These are phyloP conservation scores for Plasmodium blacklocki DNA, from an alignment of 169 alveolate species.

Conservation along the genomic window DNA sequence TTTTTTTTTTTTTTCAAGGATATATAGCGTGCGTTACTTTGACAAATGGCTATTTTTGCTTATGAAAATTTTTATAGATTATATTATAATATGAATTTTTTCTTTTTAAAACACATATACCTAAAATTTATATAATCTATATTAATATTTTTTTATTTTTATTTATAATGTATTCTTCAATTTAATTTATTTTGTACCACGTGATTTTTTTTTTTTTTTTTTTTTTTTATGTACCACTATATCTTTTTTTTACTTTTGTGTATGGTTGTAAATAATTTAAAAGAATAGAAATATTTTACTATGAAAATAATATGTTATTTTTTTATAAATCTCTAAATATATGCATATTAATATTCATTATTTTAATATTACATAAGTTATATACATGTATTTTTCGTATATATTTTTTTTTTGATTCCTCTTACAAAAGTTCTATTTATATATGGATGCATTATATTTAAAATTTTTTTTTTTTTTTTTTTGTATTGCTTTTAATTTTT, in stretches of 20 bases:
- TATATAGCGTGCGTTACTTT: slow-evolving; percentile 16
- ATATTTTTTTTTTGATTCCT: no score
- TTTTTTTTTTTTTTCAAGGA: neutral
- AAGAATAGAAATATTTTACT: no score
- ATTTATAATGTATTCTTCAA: slow-evolving; percentile 1
- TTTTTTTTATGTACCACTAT: slow-evolving; percentile 14
- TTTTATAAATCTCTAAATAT: no score
- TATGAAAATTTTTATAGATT: neutral
- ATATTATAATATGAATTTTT: neutral
- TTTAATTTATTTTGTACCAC: slow-evolving; percentile 5
- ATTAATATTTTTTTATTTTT: slow-evolving; percentile 6
- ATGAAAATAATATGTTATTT: no score
- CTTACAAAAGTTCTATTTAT: no score
- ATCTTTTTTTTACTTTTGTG: neutral
- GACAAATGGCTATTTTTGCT: slow-evolving; percentile 10
- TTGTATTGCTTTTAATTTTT: no score
- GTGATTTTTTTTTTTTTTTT: slow-evolving; percentile 17
- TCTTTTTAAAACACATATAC: slow-evolving; percentile 17
- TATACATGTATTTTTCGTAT: no score
- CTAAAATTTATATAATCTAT: neutral
- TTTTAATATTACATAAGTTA: no score
- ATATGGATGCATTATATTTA: no score
- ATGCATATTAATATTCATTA: no score
- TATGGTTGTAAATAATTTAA: no score
- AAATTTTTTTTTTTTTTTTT: no score